Evolutionary conservation across 2,329 filamentous ascomycete species (phyloP).

Genomic region (Coniosporium tulheliwenetii): DNA sequence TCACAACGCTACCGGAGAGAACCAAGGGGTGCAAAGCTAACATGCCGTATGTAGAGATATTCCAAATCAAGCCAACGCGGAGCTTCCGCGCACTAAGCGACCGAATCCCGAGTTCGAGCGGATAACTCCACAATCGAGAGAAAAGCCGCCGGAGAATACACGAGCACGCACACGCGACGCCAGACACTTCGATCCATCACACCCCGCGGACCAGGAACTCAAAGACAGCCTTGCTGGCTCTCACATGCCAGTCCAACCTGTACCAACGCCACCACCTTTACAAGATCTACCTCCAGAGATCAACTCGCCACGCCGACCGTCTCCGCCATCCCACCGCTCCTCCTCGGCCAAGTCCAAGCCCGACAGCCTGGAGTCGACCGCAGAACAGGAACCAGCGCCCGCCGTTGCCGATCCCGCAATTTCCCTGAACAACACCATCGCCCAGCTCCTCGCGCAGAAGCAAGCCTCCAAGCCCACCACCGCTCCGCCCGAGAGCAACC

Average conservation of each 20-base stretch:
- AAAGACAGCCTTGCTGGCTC: too few relatives aligned
- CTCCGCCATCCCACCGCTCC: slow-evolving; percentile 4
- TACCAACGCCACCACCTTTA: slow-evolving; percentile 6
- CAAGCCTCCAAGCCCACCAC: slow-evolving; percentile 1
- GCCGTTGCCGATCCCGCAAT: slow-evolving; percentile 1
- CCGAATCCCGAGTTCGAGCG: not conserved
- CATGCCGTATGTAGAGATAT: too few relatives aligned
- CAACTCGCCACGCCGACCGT: slow-evolving; percentile 10
- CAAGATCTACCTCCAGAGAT: slow-evolving; percentile 13
- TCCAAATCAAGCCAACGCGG: too few relatives aligned
- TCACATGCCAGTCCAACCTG: not conserved
- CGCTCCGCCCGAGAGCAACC: not conserved
- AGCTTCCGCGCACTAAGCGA: not conserved
- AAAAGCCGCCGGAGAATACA: not conserved
- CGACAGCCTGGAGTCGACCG: slow-evolving; percentile 4
- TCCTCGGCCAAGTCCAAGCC: slow-evolving; percentile 8
- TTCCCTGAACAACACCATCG: slow-evolving; percentile 5
- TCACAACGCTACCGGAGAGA: too few relatives aligned
- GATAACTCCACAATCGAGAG: not conserved
- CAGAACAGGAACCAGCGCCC: slow-evolving; percentile 14
- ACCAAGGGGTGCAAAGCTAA: too few relatives aligned
- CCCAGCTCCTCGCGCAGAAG: slow-evolving; percentile 7
- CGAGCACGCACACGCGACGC: not conserved
- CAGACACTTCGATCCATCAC: not conserved
- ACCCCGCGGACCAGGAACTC: not conserved